A percentile compares a stretch with the other conserved stretches of the same genome.
Evolutionary conservation across 306 rosid species (phyloP).

Genomic region (Castanea sativa): DNA sequence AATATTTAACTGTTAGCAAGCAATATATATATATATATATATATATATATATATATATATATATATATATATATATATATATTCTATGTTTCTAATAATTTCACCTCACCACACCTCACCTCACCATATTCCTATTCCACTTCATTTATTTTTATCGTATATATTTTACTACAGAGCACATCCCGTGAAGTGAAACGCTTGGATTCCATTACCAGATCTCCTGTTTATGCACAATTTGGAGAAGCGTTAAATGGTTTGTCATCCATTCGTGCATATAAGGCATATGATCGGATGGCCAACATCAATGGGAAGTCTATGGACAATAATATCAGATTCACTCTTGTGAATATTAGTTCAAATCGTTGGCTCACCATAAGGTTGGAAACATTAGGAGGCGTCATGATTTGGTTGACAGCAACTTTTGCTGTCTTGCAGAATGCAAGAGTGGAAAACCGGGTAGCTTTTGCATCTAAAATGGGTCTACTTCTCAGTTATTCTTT

Average conservation of each 20-base stretch:
- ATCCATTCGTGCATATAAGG: slow-evolving; percentile 76
- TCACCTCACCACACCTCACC: no score
- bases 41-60: no score
- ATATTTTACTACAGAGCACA: slow-evolving; percentile 50
- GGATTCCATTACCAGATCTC: slow-evolving; percentile 86
- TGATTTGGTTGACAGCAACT: slow-evolving; percentile 85
- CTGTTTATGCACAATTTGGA: slow-evolving; percentile 90
- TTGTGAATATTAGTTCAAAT: slow-evolving; percentile 55
- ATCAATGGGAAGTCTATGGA: slow-evolving; percentile 82
- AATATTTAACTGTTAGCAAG: no score
- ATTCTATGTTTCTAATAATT: no score
- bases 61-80: no score
- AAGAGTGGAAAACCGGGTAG: slow-evolving; percentile 46
- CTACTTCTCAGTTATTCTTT: slow-evolving; percentile 80
- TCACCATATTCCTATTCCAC: neutral
- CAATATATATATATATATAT: no score
- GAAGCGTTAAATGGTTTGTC: slow-evolving; percentile 86
- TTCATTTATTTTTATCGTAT: neutral
- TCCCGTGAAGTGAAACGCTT: slow-evolving; percentile 84
- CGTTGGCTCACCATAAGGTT: slow-evolving; percentile 75
- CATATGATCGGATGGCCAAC: slow-evolving; percentile 70
- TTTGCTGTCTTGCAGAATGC: slow-evolving; percentile 81
- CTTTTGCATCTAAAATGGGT: slow-evolving; percentile 84
- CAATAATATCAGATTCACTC: slow-evolving; percentile 70
- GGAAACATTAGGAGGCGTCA: slow-evolving; percentile 80